Conservation (phyloP, 805 yeast genomes). For the Candida sithepensis region DNA sequence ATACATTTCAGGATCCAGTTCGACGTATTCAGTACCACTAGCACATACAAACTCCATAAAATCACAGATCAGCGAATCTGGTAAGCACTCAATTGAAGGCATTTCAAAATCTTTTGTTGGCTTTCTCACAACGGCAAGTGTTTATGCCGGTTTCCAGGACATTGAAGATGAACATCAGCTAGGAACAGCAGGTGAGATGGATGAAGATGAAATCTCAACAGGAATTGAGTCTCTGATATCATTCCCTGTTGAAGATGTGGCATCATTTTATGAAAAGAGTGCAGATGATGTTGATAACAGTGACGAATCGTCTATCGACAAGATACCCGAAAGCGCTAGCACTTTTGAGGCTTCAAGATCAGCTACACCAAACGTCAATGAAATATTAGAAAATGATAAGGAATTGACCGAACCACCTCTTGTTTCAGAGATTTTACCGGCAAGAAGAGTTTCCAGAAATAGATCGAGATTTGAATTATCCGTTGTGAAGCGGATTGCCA, state of each 20-base stretch:
- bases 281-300: neutral
- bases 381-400: neutral
- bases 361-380: neutral
- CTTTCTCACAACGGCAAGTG: conserved; percentile 53
- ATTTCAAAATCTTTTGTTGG: conserved; percentile 53
- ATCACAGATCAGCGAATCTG: conserved; percentile 5
- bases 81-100: conserved; percentile 28
- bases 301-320: neutral
- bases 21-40: conserved; percentile 6
- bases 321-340: neutral
- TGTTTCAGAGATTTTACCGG: neutral
- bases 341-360: conserved; percentile 4
- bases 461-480: conserved; percentile 32
- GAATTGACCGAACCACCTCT: neutral
- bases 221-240: neutral
- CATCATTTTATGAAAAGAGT: neutral
- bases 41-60: neutral
- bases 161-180: conserved; percentile 30
- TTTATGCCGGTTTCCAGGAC: conserved; percentile 41
- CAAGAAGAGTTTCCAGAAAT: conserved; percentile 9
- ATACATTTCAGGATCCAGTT: conserved; percentile 7
- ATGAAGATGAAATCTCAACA: neutral
- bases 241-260: neutral
- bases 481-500: conserved; percentile 28
- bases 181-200: conserved; percentile 23